Conservation (phyloP, 768 basidiomycete genomes). For the Candolleomyces eurysporus region DNA sequence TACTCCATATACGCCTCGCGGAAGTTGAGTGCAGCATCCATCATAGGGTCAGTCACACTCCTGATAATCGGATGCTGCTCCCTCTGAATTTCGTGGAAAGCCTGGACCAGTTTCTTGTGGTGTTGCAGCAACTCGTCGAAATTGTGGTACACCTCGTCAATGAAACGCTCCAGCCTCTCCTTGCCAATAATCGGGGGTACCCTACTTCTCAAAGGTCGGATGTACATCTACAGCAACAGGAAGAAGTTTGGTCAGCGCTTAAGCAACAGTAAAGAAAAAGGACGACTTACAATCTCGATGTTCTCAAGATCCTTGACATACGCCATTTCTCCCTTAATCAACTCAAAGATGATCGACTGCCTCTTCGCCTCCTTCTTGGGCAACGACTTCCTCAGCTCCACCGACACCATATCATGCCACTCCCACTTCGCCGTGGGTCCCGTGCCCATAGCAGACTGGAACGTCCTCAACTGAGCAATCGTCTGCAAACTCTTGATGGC, state of each 20-base stretch:
- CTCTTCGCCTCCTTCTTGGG: slow-evolving; percentile 32
- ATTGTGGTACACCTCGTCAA: slow-evolving; percentile 89
- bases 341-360: slow-evolving; percentile 92
- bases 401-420: slow-evolving; percentile 84
- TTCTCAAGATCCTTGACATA: slow-evolving; percentile 94
- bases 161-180: slow-evolving; percentile 71
- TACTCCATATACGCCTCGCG: slow-evolving; percentile 92
- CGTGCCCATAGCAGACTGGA: slow-evolving; percentile 86
- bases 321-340: slow-evolving; percentile 95
- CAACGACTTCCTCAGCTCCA: slow-evolving; percentile 46
- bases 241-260: neutral
- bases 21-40: slow-evolving; percentile 89
- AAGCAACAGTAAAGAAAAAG: neutral
- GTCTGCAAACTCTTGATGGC: slow-evolving; percentile 82
- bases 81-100: slow-evolving; percentile 81
- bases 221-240: slow-evolving; percentile 62
- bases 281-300: slow-evolving; percentile 65
- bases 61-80: slow-evolving; percentile 83
- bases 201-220: slow-evolving; percentile 69
- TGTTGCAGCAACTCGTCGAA: slow-evolving; percentile 72
- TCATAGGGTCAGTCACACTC: slow-evolving; percentile 80
- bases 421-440: slow-evolving; percentile 81
- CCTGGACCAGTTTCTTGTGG: slow-evolving; percentile 74
- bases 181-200: slow-evolving; percentile 73
- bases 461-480: slow-evolving; percentile 80